Conservation (phyloP, 495 filamentous ascomycete genomes). For the Cladorrhinum samala region DNA sequence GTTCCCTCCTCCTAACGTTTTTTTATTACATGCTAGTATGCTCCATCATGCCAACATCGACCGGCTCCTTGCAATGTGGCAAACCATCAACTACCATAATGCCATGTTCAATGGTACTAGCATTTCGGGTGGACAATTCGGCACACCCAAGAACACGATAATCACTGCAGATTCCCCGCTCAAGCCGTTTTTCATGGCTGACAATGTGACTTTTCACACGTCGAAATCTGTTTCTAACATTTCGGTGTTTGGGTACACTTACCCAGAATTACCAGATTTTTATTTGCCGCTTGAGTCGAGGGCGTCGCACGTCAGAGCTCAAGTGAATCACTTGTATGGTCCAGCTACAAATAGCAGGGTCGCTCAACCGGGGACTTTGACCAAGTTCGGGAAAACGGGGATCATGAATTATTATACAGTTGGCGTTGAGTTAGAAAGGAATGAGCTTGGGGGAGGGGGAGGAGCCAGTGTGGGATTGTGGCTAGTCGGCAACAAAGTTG, state of each 20-base stretch:
- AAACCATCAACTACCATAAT: constrained; percentile 28
- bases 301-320: constrained; percentile 18
- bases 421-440: constrained; percentile 26
- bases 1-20: background rate
- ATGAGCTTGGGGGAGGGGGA: constrained; percentile 17
- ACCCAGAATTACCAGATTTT: constrained; percentile 35
- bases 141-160: constrained; percentile 19
- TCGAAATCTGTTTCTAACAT: constrained; percentile 28
- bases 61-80: constrained; percentile 41
- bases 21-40: constrained; percentile 20
- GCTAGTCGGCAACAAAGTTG: constrained; percentile 16
- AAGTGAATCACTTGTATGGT: constrained; percentile 33
- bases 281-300: constrained; percentile 13
- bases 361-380: background rate
- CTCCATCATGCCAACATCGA: constrained; percentile 44
- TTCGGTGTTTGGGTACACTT: constrained; percentile 40
- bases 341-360: background rate
- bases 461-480: constrained; percentile 28
- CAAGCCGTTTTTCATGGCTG: constrained; percentile 36
- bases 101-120: constrained; percentile 21
- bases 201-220: constrained; percentile 31
- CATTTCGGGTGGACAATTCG: constrained; percentile 26
- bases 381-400: background rate
- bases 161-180: constrained; percentile 36
- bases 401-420: constrained; percentile 27